A percentile compares a stretch with the other conserved stretches of the same genome.
These are phyloP conservation scores for Colletotrichum theobromicola DNA, from an alignment of 2,329 filamentous ascomycete genomes.

Conservation along the genomic window DNA sequence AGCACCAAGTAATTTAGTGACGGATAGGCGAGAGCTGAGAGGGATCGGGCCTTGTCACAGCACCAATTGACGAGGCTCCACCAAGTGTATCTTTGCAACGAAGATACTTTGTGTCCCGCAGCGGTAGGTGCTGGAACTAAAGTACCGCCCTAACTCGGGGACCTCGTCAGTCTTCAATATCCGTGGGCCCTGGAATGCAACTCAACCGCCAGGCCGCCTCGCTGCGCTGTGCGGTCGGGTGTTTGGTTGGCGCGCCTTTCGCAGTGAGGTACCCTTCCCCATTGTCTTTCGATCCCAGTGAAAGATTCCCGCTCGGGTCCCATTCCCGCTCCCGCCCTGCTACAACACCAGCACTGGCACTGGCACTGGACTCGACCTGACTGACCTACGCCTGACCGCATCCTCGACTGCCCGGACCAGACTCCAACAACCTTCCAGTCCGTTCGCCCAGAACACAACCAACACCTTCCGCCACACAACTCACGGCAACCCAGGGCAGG, in stretches of 20 bases:
- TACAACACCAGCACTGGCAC: slow-evolving; percentile 15
- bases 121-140: rapidly evolving
- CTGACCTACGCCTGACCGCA: slow-evolving; percentile 17
- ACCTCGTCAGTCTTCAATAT: background rate
- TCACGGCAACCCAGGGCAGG: background rate
- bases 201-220: background rate
- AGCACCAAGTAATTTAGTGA: background rate
- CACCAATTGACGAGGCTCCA: background rate
- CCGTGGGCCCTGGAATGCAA: slow-evolving; percentile 5
- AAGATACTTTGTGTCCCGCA: background rate
- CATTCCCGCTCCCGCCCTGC: slow-evolving; percentile 19
- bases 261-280: background rate
- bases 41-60: slow-evolving; percentile 17
- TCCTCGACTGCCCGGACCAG: slow-evolving; percentile 4
- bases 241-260: slow-evolving; percentile 9
- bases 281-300: slow-evolving; percentile 14
- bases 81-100: background rate
- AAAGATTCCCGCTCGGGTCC: slow-evolving; percentile 17
- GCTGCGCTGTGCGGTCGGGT: background rate
- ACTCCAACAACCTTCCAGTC: background rate
- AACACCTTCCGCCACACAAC: background rate
- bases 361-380: slow-evolving; percentile 5
- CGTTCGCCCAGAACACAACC: background rate
- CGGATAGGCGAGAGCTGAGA: slow-evolving; percentile 4
- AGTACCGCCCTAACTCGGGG: background rate